Base-by-base conservation (phyloP, 1,284 basidiomycete genomes). In the Porogramme epimiltina region DNA sequence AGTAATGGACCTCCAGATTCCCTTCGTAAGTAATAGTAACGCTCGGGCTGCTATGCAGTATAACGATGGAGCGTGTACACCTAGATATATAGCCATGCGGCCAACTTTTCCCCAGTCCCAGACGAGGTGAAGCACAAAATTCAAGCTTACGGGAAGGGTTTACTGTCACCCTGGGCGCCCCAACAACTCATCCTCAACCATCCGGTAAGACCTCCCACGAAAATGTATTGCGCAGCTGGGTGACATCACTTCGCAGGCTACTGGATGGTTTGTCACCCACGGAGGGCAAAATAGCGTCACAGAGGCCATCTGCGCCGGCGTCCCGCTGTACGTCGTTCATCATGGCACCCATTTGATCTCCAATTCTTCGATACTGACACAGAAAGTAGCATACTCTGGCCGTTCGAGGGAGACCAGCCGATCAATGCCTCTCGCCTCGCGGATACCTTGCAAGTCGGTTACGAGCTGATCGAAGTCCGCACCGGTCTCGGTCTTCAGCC, bases 381-480 rank as follows among this genome's bases (percentile, higher is more conserved):
- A n/a, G n/a, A n/a, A 25, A n/a, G n/a, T n/a, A 45, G 47, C 25
- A 59, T 59, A 16, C 6, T 54, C 13, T 66, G 64, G 64, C 65
- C 65, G 2, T 59, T 66, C 45, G 48, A 42, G 10, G 62, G 54
- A 1, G 65, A 68, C 51, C 65, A 68, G 42, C 62, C 64, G 5
- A 9, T 34, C 4, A 65, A 63, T 49, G 62, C 64, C 26, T 47
- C 62, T 1, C 52, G 59, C 45, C 45, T 64, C 8, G 45, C 56
- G 3, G 52, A 61, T 6, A 55, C 40, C 20, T 58, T 58, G 37
- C 41, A 60, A n/a, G 53, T 66, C 9, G 66, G 59, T 2, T 68
- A 65, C 47, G 62, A 68, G 55, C 50, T 68, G 19, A 31, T 65
- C 18, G 61, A 66, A 43, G 66, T 66, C 0, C 62, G 65, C 9